Evolutionary conservation across 768 basidiomycete species (phyloP).

Genomic region (Lactarius indigo): DNA sequence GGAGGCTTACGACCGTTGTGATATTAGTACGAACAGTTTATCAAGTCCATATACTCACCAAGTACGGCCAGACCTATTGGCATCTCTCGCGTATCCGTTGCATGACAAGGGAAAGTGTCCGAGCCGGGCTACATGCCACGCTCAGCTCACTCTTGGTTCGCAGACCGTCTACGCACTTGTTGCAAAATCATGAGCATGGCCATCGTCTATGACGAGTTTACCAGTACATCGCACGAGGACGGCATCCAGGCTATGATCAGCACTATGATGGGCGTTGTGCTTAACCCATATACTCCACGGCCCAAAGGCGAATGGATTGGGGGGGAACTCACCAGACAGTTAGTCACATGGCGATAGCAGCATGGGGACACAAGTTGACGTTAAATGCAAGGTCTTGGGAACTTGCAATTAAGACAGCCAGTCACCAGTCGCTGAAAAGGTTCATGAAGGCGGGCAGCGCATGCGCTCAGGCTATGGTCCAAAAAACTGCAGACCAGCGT

Average conservation of each 20-base stretch:
- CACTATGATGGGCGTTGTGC: slow-evolving; percentile 18
- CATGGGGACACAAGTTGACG: background rate
- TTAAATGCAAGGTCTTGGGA: slow-evolving; percentile 13
- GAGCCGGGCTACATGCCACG: too few species aligned
- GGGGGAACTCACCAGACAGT: slow-evolving; percentile 22
- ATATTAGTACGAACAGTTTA: slow-evolving; percentile 19
- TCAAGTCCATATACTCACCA: background rate
- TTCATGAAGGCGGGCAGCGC: slow-evolving; percentile 3
- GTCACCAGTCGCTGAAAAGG: background rate
- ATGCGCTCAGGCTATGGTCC: background rate
- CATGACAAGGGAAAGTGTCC: slow-evolving; percentile 5
- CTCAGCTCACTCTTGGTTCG: background rate
- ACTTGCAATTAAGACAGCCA: slow-evolving; percentile 11
- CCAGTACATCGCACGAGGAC: background rate
- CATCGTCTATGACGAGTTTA: slow-evolving; percentile 23
- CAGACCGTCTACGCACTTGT: slow-evolving; percentile 19
- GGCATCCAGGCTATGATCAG: slow-evolving; percentile 3
- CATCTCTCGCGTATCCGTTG: slow-evolving; percentile 22
- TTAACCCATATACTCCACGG: slow-evolving; percentile 21
- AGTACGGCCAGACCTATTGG: slow-evolving; percentile 20
- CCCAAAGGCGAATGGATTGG: slow-evolving; percentile 10
- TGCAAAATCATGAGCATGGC: slow-evolving; percentile 5
- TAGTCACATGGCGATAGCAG: background rate
- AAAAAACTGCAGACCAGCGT: background rate
- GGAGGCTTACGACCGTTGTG: slow-evolving; percentile 16